Base-by-base conservation (phyloP, 768 basidiomycete species). In the Panaeolus papilionaceus region DNA sequence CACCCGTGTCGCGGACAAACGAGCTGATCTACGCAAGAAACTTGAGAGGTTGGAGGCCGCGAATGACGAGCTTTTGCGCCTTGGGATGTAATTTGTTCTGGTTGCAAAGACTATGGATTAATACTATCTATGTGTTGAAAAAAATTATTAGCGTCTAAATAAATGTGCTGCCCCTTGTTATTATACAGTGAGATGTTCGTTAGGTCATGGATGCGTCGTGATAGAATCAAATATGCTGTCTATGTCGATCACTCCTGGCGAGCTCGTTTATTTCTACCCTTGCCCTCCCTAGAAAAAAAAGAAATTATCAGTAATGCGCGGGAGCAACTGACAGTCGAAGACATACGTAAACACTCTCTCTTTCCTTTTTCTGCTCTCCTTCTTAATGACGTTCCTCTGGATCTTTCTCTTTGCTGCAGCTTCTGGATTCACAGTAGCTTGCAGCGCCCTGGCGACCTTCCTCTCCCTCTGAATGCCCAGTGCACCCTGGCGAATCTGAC, bases 331-430 rank as follows among this genome's bases (percentile, higher is more conserved):
- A 58, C 4, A 14, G 14, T 16, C 45, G 26, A 63, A 61, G 67
- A 66, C 92, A 79, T 72, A 91, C 91, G 84, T 82, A 74, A 88
- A 89, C 28, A 76, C 74, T 33, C 82, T 77, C 54, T 83, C 85
- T 78, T 94, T 96, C 73, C 94, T 81, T 76, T 96, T 96, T 74
- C 90, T 84, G 70, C 92, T 92, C 71, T 93, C 94, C 78, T 94
- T 95, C 82, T 96, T 96, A 71, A 86, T 82, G 10, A 77, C 78
- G 69, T 94, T 93, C 70, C 89, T 80, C 70, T 91, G 90, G 66
- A 87, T 74, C 77, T 92, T 95, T 67, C 93, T 81, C 75, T 86
- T 90, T 16, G 93, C 92, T 26, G 92, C 90, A 1, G 84, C 88
- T 71, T 91, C 87, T 0, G 96, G 95, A 72, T 95, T 84, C 0